phyloP scores from a whole-genome alignment of 345 rosid species.

The Syzygium grande region DNA sequence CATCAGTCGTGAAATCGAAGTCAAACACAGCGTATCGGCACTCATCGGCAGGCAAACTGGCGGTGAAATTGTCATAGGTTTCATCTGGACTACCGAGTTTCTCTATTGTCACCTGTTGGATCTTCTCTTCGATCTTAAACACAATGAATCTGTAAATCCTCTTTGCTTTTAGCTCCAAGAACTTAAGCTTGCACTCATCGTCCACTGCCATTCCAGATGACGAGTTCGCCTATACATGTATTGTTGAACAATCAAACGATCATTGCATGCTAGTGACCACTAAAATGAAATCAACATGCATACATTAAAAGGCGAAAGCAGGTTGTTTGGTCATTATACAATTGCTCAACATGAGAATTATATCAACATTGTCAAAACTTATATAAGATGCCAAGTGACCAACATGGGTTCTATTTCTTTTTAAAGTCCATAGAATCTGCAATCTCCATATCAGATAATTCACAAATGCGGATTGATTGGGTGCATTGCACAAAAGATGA shows the following conservation, averaged over 20 bases:
- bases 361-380: not conserved
- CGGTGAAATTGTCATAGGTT: constrained; percentile 49
- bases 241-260: not conserved
- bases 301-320: not conserved
- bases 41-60: constrained; percentile 44
- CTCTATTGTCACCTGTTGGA: constrained; percentile 51
- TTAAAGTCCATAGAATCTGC: not conserved
- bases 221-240: constrained; percentile 42
- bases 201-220: constrained; percentile 65
- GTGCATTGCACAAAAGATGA: not conserved
- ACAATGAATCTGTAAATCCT: constrained; percentile 52
- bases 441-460: not conserved
- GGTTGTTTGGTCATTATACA: not conserved
- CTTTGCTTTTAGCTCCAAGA: constrained; percentile 63
- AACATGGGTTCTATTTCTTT: not conserved
- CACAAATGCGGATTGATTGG: not conserved
- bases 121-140: constrained; percentile 58
- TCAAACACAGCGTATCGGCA: constrained; percentile 53
- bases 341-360: not conserved
- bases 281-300: not conserved
- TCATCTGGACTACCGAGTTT: constrained; percentile 42
- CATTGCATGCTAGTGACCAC: not conserved
- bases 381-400: not conserved
- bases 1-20: constrained; percentile 53
- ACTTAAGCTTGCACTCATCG: constrained; percentile 70